phyloP scores from a whole-genome alignment of 352 stramenopile species.

The Globisporangium yorkense region DNA sequence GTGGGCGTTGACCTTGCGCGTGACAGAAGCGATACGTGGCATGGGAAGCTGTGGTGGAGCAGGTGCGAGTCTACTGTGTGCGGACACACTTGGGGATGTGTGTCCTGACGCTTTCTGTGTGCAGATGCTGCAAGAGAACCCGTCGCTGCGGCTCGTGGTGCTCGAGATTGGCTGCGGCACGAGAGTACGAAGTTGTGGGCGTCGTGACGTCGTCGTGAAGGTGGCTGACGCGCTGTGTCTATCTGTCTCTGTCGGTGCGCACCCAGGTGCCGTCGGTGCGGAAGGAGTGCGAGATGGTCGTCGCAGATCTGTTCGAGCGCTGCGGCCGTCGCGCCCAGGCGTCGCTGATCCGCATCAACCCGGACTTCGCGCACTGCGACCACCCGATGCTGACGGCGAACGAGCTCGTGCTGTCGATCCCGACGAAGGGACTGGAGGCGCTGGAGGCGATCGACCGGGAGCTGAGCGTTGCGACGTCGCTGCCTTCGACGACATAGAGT shows the following conservation, averaged over 20 bases:
- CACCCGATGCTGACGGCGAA: conserved; percentile 40
- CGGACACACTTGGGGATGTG: not conserved
- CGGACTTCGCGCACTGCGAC: conserved; percentile 54
- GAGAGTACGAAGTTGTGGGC: conserved; percentile 24
- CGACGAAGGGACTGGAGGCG: conserved; percentile 40
- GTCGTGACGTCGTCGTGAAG: not conserved
- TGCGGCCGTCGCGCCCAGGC: conserved; percentile 39
- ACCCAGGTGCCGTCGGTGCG: conserved; percentile 73
- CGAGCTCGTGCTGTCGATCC: conserved; percentile 38
- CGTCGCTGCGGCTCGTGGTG: conserved; percentile 55
- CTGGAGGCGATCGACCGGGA: conserved; percentile 38
- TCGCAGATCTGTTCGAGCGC: conserved; percentile 55
- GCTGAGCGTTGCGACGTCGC: not conserved
- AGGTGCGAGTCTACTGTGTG: conserved; percentile 21
- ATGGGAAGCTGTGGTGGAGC: conserved; percentile 75
- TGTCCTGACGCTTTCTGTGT: not conserved
- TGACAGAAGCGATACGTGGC: conserved; percentile 57
- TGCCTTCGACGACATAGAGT: not conserved
- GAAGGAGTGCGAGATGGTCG: conserved; percentile 76
- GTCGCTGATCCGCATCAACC: conserved; percentile 72
- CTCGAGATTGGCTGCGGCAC: conserved; percentile 82
- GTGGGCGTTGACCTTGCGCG: not conserved
- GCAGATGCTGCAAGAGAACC: conserved; percentile 68
- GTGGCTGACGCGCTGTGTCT: no score
- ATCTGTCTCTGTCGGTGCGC: not conserved